Conservation (phyloP, 2,329 filamentous ascomycete species). For the Drechslerella dactyloides region DNA sequence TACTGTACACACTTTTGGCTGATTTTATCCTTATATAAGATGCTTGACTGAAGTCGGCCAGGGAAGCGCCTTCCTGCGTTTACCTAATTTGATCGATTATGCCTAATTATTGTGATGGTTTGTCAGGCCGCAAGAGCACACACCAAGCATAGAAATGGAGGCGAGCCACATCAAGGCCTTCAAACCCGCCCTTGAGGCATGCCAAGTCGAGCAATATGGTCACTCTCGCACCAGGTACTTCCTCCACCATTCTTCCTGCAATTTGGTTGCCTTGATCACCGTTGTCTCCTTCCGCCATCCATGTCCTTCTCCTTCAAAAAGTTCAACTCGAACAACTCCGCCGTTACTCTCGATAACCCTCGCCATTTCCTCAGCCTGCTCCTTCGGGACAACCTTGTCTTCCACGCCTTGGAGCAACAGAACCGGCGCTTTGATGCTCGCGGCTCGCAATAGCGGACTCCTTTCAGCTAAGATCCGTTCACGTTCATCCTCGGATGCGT, state of each 20-base stretch:
- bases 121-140: too few species aligned
- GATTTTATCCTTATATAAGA: too few species aligned
- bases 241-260: conserved; percentile 63
- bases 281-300: conserved; percentile 61
- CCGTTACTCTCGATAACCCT: conserved; percentile 59
- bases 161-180: too few species aligned
- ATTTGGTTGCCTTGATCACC: conserved; percentile 58
- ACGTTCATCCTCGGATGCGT: conserved; percentile 58
- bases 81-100: too few species aligned
- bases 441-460: conserved; percentile 62
- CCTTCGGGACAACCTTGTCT: conserved; percentile 67
- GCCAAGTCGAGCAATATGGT: too few species aligned
- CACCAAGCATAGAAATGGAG: too few species aligned
- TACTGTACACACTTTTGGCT: too few species aligned
- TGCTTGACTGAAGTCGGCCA: too few species aligned
- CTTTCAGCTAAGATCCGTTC: conserved; percentile 60
- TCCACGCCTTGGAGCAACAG: conserved; percentile 65
- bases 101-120: too few species aligned
- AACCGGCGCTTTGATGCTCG: conserved; percentile 63
- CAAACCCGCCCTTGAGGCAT: too few species aligned
- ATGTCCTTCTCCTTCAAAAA: conserved; percentile 64
- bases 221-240: conserved; percentile 57
- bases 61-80: too few species aligned
- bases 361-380: conserved; percentile 65
- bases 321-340: conserved; percentile 61